A percentile compares a stretch with the other conserved stretches of the same genome.
These are phyloP conservation scores for Paecilomyces niveus DNA, from an alignment of 2,329 filamentous ascomycete species.

Conservation along the genomic window DNA sequence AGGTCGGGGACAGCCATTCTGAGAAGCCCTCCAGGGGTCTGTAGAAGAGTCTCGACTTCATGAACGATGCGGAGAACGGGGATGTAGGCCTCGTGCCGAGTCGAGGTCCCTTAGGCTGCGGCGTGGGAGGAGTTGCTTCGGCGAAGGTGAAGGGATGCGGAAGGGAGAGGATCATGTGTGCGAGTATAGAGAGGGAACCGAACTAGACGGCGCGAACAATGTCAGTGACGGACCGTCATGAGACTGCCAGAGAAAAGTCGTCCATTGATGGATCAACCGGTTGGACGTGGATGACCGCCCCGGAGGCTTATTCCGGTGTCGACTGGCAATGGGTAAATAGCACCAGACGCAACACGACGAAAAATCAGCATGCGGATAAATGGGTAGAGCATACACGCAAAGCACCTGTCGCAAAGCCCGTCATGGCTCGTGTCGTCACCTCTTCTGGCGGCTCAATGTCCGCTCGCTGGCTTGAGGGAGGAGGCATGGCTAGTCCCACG, in stretches of 20 bases:
- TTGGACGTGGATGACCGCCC: background rate
- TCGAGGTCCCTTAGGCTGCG: conserved; percentile 11
- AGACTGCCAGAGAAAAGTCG: background rate
- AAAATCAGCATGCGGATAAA: background rate
- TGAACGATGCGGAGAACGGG: conserved; percentile 21
- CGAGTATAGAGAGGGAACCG: conserved; percentile 39
- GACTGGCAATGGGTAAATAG: background rate
- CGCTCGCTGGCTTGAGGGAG: conserved; percentile 31
- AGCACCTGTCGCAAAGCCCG: conserved; percentile 37
- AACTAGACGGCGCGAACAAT: conserved; percentile 21
- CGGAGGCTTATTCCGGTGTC: background rate
- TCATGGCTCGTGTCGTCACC: conserved; percentile 32
- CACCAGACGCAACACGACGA: background rate
- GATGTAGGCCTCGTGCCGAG: conserved; percentile 12
- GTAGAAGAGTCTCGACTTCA: conserved; percentile 28
- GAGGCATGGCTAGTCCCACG: conserved; percentile 25
- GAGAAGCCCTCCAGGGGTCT: conserved; percentile 43
- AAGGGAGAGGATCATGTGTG: conserved; percentile 38
- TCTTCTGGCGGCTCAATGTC: conserved; percentile 36
- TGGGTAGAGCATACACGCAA: conserved; percentile 29
- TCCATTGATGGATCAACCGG: background rate
- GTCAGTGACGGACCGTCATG: background rate
- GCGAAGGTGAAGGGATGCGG: conserved; percentile 37
- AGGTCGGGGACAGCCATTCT: conserved; percentile 36
- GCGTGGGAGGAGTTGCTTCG: conserved; percentile 18